Base-by-base conservation (phyloP, 306 rosid genomes). In the Malus sieversii region DNA sequence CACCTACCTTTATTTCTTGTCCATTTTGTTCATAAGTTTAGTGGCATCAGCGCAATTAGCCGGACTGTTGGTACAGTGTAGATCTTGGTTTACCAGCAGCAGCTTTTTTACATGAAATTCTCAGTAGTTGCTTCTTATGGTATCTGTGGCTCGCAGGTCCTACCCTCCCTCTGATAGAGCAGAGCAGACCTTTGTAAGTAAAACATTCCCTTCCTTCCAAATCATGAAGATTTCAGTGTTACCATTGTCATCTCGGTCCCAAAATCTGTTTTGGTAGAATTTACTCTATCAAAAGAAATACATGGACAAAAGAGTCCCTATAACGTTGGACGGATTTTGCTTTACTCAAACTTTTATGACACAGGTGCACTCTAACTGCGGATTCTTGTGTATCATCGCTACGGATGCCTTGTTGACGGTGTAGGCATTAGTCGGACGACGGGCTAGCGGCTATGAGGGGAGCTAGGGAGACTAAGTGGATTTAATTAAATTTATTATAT, bases 31-130 rank as follows among this genome's bases (percentile, higher is more conserved):
- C 64, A 68, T 75, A 83, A 83, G 67, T 75, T 79, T 79, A 61
- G 88, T 71, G 84, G 84, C 86, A 70, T 71, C 59, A 25, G 62
- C 80, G 79, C 82, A 72, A 76, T 81, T 82, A 87, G 85, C 83
- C 85, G 79, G 74, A 81, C 82, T 85, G 88, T 86, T 81, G 61
- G 84, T 86, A 88, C 77, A 63, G 79, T 63, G 73, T 81, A 83
- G 89, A 84, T 79, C 83, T 67, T 73, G 33, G 69, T 44, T 72
- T 79, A 77, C 42, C 35, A 75, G 15, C 25, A 75, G 15, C 79
- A 72, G 65, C 42, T 72, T 77, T 51, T 82, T 79, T 66, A 63
- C 73, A 80, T 78, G 83, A 77, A 79, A 82, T 83, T 70, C 55
- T 51, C 81, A 70, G 64, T 72, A 61, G 66, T 14, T 76, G 78